Percentiles rank a stretch among this genome's conserved stretches.
These are phyloP conservation scores for Aspergillus oerlinghausenensis DNA, from an alignment of 2,329 filamentous ascomycete species.

Conservation along the genomic window DNA sequence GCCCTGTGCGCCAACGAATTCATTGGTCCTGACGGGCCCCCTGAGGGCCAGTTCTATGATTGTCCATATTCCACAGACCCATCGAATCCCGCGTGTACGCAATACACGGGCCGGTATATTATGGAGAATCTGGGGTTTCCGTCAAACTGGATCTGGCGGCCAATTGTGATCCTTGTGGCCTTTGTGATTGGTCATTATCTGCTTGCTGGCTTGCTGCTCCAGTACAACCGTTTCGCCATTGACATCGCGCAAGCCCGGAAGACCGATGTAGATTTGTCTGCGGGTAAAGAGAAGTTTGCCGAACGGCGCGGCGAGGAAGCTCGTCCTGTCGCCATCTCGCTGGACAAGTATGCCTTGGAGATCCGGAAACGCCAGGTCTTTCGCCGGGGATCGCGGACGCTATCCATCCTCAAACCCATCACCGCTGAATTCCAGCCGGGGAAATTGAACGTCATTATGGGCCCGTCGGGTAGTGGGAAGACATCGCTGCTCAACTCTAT, in stretches of 20 bases:
- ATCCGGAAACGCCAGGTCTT: slow-evolving; percentile 57
- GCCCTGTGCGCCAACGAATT: slow-evolving; percentile 72
- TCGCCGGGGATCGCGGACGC: slow-evolving; percentile 39
- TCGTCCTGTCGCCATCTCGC: slow-evolving; percentile 59
- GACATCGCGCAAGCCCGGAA: slow-evolving; percentile 60
- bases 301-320: slow-evolving; percentile 50
- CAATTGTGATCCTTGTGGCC: slow-evolving; percentile 58
- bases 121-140: slow-evolving; percentile 67
- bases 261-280: slow-evolving; percentile 58
- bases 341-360: slow-evolving; percentile 60
- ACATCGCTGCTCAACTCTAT: slow-evolving; percentile 70
- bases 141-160: slow-evolving; percentile 60
- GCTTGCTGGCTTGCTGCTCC: slow-evolving; percentile 58
- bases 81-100: slow-evolving; percentile 59
- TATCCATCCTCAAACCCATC: slow-evolving; percentile 61
- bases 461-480: slow-evolving; percentile 72
- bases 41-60: slow-evolving; percentile 63
- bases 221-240: slow-evolving; percentile 64
- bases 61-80: slow-evolving; percentile 62
- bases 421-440: slow-evolving; percentile 64
- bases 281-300: slow-evolving; percentile 66
- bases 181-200: slow-evolving; percentile 62
- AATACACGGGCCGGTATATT: slow-evolving; percentile 66
- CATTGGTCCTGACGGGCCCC: slow-evolving; percentile 29
- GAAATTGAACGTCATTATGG: slow-evolving; percentile 72